phyloP scores from a whole-genome alignment of 129 eudicot species.

The Mikania micrantha region DNA sequence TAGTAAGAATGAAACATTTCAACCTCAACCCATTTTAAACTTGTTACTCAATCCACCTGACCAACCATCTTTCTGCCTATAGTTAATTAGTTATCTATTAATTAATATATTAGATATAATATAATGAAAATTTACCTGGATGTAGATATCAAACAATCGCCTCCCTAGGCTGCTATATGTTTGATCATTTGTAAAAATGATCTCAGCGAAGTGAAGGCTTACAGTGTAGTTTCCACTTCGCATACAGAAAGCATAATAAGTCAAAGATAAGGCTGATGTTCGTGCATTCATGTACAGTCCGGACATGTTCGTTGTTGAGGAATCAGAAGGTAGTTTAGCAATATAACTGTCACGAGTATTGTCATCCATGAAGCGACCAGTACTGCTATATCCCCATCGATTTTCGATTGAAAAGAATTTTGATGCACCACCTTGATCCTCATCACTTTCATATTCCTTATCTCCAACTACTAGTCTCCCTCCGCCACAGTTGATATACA shows the following conservation, averaged over 20 bases:
- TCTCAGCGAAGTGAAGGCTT: constrained; percentile 86
- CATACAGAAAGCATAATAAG: constrained; percentile 68
- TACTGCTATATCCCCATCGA: constrained; percentile 77
- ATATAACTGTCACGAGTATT: background rate
- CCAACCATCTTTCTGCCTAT: no score
- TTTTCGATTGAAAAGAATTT: constrained; percentile 23
- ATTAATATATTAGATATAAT: background rate
- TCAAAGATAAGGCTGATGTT: constrained; percentile 58
- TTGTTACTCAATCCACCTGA: background rate
- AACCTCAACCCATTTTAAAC: background rate
- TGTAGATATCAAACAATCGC: constrained; percentile 71
- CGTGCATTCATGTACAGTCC: constrained; percentile 50
- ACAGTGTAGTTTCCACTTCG: constrained; percentile 57
- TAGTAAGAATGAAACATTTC: background rate
- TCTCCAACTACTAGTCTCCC: constrained; percentile 12
- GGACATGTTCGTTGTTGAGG: constrained; percentile 21
- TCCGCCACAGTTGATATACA: constrained; percentile 83
- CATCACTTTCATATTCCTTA: constrained; percentile 39
- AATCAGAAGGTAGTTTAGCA: constrained; percentile 10
- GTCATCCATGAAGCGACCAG: constrained; percentile 63
- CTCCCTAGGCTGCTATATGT: constrained; percentile 67
- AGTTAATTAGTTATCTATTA: background rate
- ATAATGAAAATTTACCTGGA: constrained; percentile 46
- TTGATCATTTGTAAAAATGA: constrained; percentile 42
- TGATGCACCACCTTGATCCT: constrained; percentile 34